These are phyloP conservation scores for Tranzscheliella williamsii DNA, from an alignment of 1,284 basidiomycete genomes.

Conservation along the genomic window DNA sequence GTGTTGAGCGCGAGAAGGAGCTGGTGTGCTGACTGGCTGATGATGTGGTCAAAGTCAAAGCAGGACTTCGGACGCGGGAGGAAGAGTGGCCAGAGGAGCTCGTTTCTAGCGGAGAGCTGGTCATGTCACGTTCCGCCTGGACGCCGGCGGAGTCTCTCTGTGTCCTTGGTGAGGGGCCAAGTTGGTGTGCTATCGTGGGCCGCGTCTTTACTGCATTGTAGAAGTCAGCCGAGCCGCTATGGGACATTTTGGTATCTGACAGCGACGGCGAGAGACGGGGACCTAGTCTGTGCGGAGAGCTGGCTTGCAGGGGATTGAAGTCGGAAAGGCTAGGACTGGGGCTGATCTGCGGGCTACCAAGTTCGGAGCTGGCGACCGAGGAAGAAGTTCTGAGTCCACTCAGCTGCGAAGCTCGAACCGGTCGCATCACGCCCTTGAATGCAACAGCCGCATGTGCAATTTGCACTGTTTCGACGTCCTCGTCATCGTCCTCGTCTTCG, in stretches of 20 bases:
- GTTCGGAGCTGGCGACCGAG: slow-evolving; percentile 8
- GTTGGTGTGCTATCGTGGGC: too few relatives aligned
- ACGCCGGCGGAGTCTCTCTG: too few relatives aligned
- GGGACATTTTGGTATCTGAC: slow-evolving; percentile 9
- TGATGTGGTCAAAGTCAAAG: slow-evolving; percentile 17
- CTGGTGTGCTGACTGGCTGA: slow-evolving; percentile 10
- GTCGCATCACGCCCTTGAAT: slow-evolving; percentile 17
- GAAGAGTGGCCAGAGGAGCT: slow-evolving; percentile 39
- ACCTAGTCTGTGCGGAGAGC: slow-evolving; percentile 4
- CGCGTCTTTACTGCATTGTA: too few relatives aligned
- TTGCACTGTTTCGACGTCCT: slow-evolving; percentile 21
- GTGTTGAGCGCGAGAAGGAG: slow-evolving; percentile 2
- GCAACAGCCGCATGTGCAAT: slow-evolving; percentile 33
- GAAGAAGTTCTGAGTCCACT: slow-evolving; percentile 16
- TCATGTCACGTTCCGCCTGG: slow-evolving; percentile 9
- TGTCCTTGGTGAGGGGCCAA: too few relatives aligned
- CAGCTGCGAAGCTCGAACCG: slow-evolving; percentile 20
- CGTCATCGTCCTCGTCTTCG: slow-evolving; percentile 16
- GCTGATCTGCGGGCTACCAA: slow-evolving; percentile 12
- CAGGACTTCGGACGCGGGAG: slow-evolving; percentile 15
- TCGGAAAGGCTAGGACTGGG: slow-evolving; percentile 13
- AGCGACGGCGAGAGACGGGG: slow-evolving; percentile 10
- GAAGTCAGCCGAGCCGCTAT: too few relatives aligned
- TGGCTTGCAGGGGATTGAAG: slow-evolving; percentile 1
- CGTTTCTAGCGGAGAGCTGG: slow-evolving; percentile 30